phyloP scores from a whole-genome alignment of 331 rosid genomes.

The Cydonia oblonga region DNA sequence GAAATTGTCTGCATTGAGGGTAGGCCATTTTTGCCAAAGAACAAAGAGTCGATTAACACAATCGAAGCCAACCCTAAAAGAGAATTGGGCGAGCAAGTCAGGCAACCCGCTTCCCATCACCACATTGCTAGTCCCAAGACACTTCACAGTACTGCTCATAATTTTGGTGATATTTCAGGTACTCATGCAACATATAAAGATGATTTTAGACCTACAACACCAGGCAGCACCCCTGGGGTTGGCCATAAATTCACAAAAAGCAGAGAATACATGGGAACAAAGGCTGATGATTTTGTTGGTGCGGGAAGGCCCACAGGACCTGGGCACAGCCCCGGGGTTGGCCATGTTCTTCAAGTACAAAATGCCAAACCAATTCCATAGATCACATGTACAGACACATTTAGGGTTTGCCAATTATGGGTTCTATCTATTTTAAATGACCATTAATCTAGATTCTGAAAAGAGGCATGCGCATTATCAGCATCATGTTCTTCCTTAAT shows the following conservation, averaged over 20 bases:
- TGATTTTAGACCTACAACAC: slow-evolving; percentile 13
- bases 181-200: neutral
- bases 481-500: neutral
- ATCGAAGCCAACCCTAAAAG: neutral
- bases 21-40: slow-evolving; percentile 1
- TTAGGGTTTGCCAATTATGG: neutral
- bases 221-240: slow-evolving; percentile 8
- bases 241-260: neutral
- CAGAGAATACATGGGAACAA: neutral
- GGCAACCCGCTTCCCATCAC: neutral
- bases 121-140: neutral
- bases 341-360: slow-evolving; percentile 2
- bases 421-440: neutral
- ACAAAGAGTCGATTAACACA: neutral
- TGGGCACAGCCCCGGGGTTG: slow-evolving; percentile 22
- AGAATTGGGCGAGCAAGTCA: slow-evolving; percentile 4
- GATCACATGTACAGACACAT: neutral
- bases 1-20: neutral
- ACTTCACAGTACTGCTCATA: neutral
- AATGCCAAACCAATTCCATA: slow-evolving; percentile 9
- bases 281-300: neutral
- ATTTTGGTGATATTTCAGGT: neutral
- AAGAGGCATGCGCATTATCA: neutral
- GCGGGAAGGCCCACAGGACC: slow-evolving; percentile 7
- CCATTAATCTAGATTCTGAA: neutral